Percentiles rank a stretch among this genome's conserved stretches.
These are phyloP conservation scores for Aspergillus conjunctus DNA, from an alignment of 495 filamentous ascomycete genomes.

Conservation along the genomic window DNA sequence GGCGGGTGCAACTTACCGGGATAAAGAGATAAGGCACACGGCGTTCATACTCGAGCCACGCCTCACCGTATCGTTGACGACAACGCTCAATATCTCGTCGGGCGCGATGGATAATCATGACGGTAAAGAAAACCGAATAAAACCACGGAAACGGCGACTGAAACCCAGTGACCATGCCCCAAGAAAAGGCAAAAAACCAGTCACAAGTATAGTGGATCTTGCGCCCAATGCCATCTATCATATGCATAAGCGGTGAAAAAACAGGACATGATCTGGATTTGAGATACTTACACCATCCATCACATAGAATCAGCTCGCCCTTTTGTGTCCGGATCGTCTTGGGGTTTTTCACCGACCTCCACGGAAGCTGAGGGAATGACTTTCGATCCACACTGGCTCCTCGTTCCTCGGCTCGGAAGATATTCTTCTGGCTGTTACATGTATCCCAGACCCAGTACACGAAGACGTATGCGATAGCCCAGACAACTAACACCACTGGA, in stretches of 20 bases:
- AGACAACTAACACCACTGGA: conserved; percentile 55
- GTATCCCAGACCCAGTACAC: conserved; percentile 93
- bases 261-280: background rate
- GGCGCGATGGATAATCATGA: conserved; percentile 88
- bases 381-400: conserved; percentile 70
- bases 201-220: conserved; percentile 95
- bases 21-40: conserved; percentile 91
- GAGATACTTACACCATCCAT: conserved; percentile 73
- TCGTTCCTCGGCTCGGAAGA: conserved; percentile 78
- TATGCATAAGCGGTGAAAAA: background rate
- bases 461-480: conserved; percentile 74
- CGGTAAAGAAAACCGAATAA: conserved; percentile 82
- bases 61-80: conserved; percentile 81
- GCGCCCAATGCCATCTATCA: conserved; percentile 67
- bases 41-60: conserved; percentile 86
- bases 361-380: conserved; percentile 87
- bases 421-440: conserved; percentile 89
- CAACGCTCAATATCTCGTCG: conserved; percentile 80
- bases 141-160: conserved; percentile 80
- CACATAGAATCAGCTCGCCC: conserved; percentile 79
- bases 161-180: conserved; percentile 65
- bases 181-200: conserved; percentile 72
- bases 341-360: conserved; percentile 76
- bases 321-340: conserved; percentile 70
- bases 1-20: conserved; percentile 65